Evolutionary conservation across 2,329 filamentous ascomycete species (phyloP).

Genomic region (Gaeumannomyces tritici): DNA sequence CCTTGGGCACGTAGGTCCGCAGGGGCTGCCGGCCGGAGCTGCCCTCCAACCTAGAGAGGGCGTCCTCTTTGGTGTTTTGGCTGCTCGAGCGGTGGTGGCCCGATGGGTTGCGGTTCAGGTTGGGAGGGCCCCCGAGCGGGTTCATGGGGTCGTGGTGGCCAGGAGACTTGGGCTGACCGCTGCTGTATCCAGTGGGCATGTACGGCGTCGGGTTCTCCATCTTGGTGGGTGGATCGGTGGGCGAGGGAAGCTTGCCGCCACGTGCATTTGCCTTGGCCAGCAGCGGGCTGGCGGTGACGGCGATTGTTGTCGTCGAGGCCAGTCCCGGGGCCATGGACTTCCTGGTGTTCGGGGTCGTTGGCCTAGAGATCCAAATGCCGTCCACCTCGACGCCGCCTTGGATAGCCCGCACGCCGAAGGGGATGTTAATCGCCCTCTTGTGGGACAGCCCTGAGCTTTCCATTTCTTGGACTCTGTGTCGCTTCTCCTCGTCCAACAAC

Average conservation of each 20-base stretch:
- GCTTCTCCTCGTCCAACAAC: constrained; percentile 57
- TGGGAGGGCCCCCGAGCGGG: background rate
- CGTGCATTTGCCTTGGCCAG: constrained; percentile 4
- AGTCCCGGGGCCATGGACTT: constrained; percentile 10
- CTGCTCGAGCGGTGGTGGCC: background rate
- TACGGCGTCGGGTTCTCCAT: background rate
- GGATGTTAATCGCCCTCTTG: constrained; percentile 42
- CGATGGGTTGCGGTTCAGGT: constrained; percentile 2
- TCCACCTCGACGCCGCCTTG: constrained; percentile 77
- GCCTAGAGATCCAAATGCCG: constrained; percentile 66
- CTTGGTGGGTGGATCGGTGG: background rate
- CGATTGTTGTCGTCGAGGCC: constrained; percentile 11
- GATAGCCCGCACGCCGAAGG: constrained; percentile 79
- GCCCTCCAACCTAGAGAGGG: constrained; percentile 15
- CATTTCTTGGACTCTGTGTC: constrained; percentile 41
- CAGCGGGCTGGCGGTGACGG: constrained; percentile 7
- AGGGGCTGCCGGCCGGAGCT: background rate
- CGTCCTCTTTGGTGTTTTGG: constrained; percentile 15
- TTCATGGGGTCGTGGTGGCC: background rate
- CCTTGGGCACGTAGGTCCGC: constrained; percentile 7
- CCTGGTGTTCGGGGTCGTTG: constrained; percentile 26
- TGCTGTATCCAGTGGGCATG: background rate
- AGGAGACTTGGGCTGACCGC: background rate
- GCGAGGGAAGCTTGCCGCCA: background rate
- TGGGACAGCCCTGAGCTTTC: constrained; percentile 40